A percentile compares a stretch with the other conserved stretches of the same genome.
Evolutionary conservation across 78 protist genomes (phyloP).

Genomic region (Dictyostelium capitatum): DNA sequence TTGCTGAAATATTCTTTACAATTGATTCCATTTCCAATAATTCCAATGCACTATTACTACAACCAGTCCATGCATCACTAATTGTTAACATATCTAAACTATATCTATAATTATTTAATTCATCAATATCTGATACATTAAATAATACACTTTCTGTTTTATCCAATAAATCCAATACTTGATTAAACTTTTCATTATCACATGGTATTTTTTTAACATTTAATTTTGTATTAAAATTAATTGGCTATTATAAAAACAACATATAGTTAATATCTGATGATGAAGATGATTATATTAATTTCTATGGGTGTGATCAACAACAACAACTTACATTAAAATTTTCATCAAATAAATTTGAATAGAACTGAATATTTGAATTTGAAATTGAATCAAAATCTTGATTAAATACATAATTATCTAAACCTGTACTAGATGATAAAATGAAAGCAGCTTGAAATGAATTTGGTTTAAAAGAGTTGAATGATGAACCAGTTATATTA

Average conservation of each 20-base stretch:
- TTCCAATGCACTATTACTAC: conserved; percentile 3
- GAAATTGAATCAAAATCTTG: neutral
- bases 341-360: neutral
- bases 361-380: conserved; percentile 1
- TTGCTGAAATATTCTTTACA: neutral
- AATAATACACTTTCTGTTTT: neutral
- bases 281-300: too few species aligned
- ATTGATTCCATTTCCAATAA: neutral
- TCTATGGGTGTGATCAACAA: too few species aligned
- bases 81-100: conserved; percentile 25
- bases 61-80: conserved; percentile 42
- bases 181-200: neutral
- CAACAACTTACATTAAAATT: neutral
- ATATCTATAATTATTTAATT: neutral
- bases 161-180: neutral
- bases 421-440: conserved; percentile 1
- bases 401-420: neutral
- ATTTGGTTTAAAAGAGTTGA: neutral
- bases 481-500: neutral
- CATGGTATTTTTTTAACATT: conserved; percentile 6
- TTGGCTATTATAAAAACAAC: neutral
- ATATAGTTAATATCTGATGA: too few species aligned
- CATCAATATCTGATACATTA: neutral
- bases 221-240: neutral
- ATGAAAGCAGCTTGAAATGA: conserved; percentile 39